Base-by-base conservation (phyloP, 2,329 filamentous ascomycete genomes). In the Phaeosphaeria sp. region DNA sequence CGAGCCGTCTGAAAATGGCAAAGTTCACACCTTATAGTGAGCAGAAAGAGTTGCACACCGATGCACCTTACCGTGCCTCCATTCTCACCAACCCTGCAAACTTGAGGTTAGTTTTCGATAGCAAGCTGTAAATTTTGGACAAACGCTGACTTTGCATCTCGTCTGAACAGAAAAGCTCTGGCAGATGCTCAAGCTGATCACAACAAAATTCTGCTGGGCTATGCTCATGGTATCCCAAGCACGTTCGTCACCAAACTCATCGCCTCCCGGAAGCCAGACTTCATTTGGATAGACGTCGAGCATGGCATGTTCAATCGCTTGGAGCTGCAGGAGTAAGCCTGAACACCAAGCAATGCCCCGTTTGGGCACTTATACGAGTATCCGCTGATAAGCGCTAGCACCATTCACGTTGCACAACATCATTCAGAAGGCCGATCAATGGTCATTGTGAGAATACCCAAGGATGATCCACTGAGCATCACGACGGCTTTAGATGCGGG, bases 221-320 rank as follows among this genome's bases (percentile, higher is more conserved):
- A 71, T n/a, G 67, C 67, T 9, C 67, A 70, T 21, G 66, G 67
- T 10, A 69, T 70, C 25, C 68, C 67, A 33, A 69, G 63, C 41
- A 61, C 58, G 10, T 72, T 70, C 20, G 60, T 70, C 10, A 72
- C 68, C 25, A 72, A 72, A 54, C 54, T 69, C 7, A 59, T 72
- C 42, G 69, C 67, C 17, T 64, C 60, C n/a, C 62, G 66, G 18
- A 70, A 68, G 55, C 66, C 69, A 1, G 67, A 72, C 48, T 70
- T 70, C 50, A 64, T 70, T 57, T 72, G 62, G 62, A 64, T 70
- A 13, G 67, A 72, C 25, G 68, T 72, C 6, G 67, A 70, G 54
- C 67, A 72, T 49, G 67, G 66, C 49, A 70, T 72, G 64, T 72
- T 67, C 50, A 65, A 69, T 51, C 58, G 67, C 1, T 56, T 69